Percentiles rank a stretch among this genome's conserved stretches.
phyloP scores from a whole-genome alignment of 345 rosid genomes.

The Hibiscus syriacus region DNA sequence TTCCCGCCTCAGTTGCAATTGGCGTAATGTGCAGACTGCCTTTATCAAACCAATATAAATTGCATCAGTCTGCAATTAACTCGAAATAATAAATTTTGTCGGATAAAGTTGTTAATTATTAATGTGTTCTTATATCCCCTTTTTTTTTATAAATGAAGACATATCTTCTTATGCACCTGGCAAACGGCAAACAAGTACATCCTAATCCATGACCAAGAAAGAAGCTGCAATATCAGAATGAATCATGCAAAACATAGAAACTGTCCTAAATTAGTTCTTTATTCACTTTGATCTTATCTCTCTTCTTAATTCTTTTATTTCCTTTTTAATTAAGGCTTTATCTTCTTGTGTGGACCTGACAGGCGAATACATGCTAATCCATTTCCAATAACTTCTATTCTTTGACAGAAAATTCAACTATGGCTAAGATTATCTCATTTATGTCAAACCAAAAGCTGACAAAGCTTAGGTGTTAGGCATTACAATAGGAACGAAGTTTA shows the following conservation, averaged over 20 bases:
- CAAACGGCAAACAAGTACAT: not conserved
- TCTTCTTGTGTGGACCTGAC: not conserved
- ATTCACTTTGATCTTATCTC: not conserved
- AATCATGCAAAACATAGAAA: not conserved
- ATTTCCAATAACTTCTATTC: not conserved
- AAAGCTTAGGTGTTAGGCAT: conserved; percentile 1
- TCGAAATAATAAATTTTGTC: too few relatives aligned
- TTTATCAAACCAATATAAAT: too few relatives aligned
- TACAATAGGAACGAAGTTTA: not conserved
- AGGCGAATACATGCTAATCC: not conserved
- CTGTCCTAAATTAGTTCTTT: not conserved
- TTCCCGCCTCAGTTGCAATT: too few relatives aligned
- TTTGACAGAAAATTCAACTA: not conserved
- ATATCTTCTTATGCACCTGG: not conserved
- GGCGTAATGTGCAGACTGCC: too few relatives aligned
- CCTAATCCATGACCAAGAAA: not conserved
- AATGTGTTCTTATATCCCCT: not conserved
- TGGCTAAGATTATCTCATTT: not conserved
- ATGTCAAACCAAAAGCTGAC: not conserved
- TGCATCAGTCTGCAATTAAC: too few relatives aligned
- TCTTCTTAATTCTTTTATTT: not conserved
- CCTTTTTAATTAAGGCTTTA: not conserved
- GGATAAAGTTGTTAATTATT: not conserved
- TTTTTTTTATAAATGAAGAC: not conserved
- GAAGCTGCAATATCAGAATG: not conserved